Evolutionary conservation across 2,329 filamentous ascomycete genomes (phyloP).

Genomic region (Ophioceras dolichostomum): DNA sequence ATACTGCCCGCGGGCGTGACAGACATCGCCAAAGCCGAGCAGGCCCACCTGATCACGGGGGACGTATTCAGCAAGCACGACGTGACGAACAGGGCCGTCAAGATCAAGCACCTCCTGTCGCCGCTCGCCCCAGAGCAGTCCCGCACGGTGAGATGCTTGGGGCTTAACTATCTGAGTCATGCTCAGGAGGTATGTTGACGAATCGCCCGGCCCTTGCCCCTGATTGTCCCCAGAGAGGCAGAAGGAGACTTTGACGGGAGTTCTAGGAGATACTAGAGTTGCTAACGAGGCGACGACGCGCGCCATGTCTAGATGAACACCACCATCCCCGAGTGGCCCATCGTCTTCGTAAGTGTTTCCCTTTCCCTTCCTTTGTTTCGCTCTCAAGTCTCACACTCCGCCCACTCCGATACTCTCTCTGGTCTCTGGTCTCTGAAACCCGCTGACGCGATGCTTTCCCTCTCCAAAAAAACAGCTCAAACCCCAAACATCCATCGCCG

Average conservation of each 20-base stretch:
- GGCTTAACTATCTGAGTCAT: conserved; percentile 61
- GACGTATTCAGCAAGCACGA: conserved; percentile 53
- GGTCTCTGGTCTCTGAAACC: too few species aligned
- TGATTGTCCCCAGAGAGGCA: too few species aligned
- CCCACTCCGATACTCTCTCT: too few species aligned
- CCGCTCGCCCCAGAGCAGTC: conserved; percentile 52
- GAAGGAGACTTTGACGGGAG: not conserved
- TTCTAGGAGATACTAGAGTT: too few species aligned
- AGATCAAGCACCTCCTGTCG: conserved; percentile 44
- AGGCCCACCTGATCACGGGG: conserved; percentile 51
- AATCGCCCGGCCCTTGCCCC: too few species aligned
- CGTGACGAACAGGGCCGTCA: conserved; percentile 49
- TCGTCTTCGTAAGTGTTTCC: conserved; percentile 59
- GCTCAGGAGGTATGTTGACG: conserved; percentile 52
- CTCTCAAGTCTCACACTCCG: too few species aligned
- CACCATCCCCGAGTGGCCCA: conserved; percentile 56
- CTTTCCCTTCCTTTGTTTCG: too few species aligned
- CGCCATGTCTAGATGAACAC: conserved; percentile 43
- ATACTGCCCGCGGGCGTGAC: conserved; percentile 48
- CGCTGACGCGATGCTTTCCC: too few species aligned
- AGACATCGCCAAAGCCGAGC: conserved; percentile 47
- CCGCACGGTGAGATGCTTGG: conserved; percentile 55
- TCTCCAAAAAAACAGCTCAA: conserved; percentile 39
- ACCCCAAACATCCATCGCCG: conserved; percentile 51
- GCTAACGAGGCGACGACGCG: too few species aligned